Percentiles rank a stretch among this genome's conserved stretches.
Evolutionary conservation across 768 basidiomycete genomes (phyloP).

Genomic region (Hemileccinum rubropunctum): DNA sequence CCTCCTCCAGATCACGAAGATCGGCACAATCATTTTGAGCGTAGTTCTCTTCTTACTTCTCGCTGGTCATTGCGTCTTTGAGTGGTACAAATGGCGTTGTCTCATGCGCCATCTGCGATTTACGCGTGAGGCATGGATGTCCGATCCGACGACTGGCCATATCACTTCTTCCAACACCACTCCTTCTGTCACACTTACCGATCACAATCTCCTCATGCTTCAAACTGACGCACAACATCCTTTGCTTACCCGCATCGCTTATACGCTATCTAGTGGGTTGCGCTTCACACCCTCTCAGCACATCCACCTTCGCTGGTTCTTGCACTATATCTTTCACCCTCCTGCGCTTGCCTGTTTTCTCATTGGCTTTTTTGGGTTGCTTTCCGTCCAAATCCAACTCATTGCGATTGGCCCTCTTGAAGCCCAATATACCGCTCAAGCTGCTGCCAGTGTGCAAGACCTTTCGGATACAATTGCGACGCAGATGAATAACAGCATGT

Average conservation of each 20-base stretch:
- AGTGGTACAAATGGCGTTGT: conserved; percentile 87
- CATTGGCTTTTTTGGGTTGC: conserved; percentile 87
- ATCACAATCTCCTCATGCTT: conserved; percentile 80
- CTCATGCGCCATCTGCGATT: conserved; percentile 62
- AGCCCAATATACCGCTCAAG: conserved; percentile 59
- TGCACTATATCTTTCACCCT: conserved; percentile 88
- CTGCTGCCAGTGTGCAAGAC: conserved; percentile 57
- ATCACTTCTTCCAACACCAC: conserved; percentile 19
- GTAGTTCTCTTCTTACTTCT: conserved; percentile 71
- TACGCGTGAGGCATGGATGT: conserved; percentile 74
- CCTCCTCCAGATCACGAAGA: conserved; percentile 75
- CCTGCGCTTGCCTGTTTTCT: conserved; percentile 89
- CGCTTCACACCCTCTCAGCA: conserved; percentile 60
- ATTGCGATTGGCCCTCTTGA: conserved; percentile 73
- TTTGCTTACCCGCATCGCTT: conserved; percentile 63
- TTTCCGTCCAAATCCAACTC: conserved; percentile 87
- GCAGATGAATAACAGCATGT: conserved; percentile 81
- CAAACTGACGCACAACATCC: conserved; percentile 70
- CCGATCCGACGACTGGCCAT: conserved; percentile 64
- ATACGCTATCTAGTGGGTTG: conserved; percentile 48
- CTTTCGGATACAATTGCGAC: conserved; percentile 71
- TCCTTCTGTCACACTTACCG: conserved; percentile 60
- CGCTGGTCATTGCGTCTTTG: conserved; percentile 68
- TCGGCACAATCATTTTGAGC: conserved; percentile 74
- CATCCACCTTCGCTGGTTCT: conserved; percentile 80